These are phyloP conservation scores for Globisporangium abappressorium DNA, from an alignment of 352 stramenopile genomes.

Conservation along the genomic window DNA sequence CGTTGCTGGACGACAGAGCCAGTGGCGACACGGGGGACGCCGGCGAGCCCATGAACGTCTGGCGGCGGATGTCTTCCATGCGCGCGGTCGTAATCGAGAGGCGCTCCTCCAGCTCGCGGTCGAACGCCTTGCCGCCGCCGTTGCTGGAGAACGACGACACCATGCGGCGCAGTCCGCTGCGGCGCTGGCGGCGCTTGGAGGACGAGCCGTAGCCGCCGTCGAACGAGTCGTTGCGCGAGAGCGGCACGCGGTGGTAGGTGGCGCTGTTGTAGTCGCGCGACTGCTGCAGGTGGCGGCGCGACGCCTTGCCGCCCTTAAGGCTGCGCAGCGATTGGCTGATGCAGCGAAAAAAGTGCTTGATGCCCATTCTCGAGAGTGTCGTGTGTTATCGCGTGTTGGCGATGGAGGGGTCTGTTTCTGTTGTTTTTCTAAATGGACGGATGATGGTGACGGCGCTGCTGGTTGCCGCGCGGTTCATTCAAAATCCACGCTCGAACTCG, in stretches of 20 bases:
- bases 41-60: slow-evolving; percentile 17
- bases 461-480: not conserved
- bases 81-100: slow-evolving; percentile 18
- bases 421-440: not conserved
- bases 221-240: slow-evolving; percentile 3
- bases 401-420: not conserved
- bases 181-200: not conserved
- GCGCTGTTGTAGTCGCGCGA: slow-evolving; percentile 19
- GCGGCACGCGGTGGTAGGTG: slow-evolving; percentile 16
- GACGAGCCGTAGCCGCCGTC: not conserved
- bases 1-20: slow-evolving; percentile 11
- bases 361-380: slow-evolving; percentile 7
- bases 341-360: slow-evolving; percentile 21
- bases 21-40: slow-evolving; percentile 11
- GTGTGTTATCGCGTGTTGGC: not conserved
- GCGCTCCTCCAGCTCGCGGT: slow-evolving; percentile 18
- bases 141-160: slow-evolving; percentile 13
- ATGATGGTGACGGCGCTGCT: not conserved
- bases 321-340: slow-evolving; percentile 15
- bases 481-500: not conserved
- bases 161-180: slow-evolving; percentile 8
- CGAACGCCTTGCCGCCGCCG: slow-evolving; percentile 12
- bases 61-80: slow-evolving; percentile 19
- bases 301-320: slow-evolving; percentile 12
- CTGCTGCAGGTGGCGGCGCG: slow-evolving; percentile 15